These are phyloP conservation scores for Digitaria exilis DNA, from an alignment of 202 grass and related monocot species.

Conservation along the genomic window DNA sequence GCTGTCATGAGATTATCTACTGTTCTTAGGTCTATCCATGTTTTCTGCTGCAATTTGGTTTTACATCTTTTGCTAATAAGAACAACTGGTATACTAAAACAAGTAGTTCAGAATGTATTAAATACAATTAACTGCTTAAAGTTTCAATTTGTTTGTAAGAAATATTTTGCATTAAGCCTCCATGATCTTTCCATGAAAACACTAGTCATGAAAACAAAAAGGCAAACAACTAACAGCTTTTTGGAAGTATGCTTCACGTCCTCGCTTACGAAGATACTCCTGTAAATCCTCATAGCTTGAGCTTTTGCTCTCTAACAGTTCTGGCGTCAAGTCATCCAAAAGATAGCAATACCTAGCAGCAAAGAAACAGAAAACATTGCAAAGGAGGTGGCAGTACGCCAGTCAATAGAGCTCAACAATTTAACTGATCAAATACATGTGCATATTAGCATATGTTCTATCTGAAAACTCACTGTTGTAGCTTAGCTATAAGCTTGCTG, in stretches of 20 bases:
- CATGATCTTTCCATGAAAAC: not conserved
- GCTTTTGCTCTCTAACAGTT: constrained; percentile 72
- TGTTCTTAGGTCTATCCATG: not conserved
- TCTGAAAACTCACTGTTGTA: constrained; percentile 83
- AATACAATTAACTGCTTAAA: not conserved
- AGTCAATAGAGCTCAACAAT: constrained; percentile 13
- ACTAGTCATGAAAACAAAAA: constrained; percentile 14
- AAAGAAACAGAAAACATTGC: constrained; percentile 20
- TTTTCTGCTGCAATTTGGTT: constrained; percentile 6
- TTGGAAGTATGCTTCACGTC: constrained; percentile 92
- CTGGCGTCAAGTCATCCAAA: constrained; percentile 81
- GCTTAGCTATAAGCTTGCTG: constrained; percentile 85
- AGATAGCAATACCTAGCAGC: constrained; percentile 88
- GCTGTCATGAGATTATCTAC: not conserved
- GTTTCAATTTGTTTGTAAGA: not conserved
- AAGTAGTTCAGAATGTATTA: not conserved
- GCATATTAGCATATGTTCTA: not conserved
- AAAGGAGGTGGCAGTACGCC: not conserved
- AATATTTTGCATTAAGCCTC: not conserved
- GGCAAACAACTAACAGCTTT: constrained; percentile 63
- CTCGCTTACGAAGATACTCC: constrained; percentile 76
- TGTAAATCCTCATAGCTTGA: constrained; percentile 75
- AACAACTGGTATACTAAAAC: constrained; percentile 3
- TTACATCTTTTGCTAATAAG: constrained; percentile 3
- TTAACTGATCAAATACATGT: constrained; percentile 9